These are phyloP conservation scores for Torrubiellomyces zombiae DNA, from an alignment of 2,329 filamentous ascomycete genomes.

Conservation along the genomic window DNA sequence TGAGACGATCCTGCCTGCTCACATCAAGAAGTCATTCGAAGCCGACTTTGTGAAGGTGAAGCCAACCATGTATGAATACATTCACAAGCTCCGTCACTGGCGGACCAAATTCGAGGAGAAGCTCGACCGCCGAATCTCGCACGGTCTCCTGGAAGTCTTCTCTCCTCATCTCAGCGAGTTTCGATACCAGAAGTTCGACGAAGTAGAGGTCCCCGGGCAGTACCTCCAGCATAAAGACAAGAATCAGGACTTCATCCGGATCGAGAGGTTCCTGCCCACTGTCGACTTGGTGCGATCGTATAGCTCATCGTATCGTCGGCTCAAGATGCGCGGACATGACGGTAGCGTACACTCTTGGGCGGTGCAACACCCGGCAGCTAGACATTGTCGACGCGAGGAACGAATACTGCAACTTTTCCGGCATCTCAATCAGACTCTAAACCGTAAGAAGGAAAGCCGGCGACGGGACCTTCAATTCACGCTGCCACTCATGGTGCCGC, in stretches of 20 bases:
- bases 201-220: constrained; percentile 93
- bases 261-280: constrained; percentile 89
- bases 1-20: constrained; percentile 82
- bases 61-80: constrained; percentile 97
- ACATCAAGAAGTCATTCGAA: constrained; percentile 94
- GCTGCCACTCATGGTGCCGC: constrained; percentile 83
- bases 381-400: constrained; percentile 87
- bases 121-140: constrained; percentile 65
- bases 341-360: constrained; percentile 94
- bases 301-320: constrained; percentile 75
- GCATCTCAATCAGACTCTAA: constrained; percentile 84
- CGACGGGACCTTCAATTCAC: constrained; percentile 92
- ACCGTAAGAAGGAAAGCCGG: constrained; percentile 87
- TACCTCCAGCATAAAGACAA: constrained; percentile 97
- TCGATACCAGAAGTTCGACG: constrained; percentile 93
- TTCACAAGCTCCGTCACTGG: constrained; percentile 90
- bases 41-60: constrained; percentile 92
- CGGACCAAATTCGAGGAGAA: constrained; percentile 97
- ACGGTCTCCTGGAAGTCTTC: constrained; percentile 64
- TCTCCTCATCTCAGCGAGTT: constrained; percentile 92
- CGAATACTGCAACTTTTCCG: constrained; percentile 91
- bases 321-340: constrained; percentile 95
- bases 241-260: constrained; percentile 95
- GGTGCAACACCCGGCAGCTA: constrained; percentile 84
- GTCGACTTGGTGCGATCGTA: constrained; percentile 86